Percentiles rank a stretch among this genome's conserved stretches.
phyloP scores from a whole-genome alignment of 805 yeast species.

The Candida ovalis region DNA sequence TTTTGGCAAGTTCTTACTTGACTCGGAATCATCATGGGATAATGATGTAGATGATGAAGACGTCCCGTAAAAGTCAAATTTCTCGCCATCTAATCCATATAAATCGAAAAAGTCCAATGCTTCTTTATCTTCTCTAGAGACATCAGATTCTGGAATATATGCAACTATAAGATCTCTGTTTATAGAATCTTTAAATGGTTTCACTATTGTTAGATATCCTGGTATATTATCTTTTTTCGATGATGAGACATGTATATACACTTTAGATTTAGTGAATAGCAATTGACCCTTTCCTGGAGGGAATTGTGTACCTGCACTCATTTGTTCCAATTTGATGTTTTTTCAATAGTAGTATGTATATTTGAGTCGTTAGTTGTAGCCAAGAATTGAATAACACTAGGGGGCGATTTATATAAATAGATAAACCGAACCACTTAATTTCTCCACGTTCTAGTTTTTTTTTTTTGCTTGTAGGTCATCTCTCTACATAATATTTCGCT shows the following conservation, averaged over 20 bases:
- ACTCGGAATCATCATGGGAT: not conserved
- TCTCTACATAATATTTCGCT: not conserved
- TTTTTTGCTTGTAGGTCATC: not conserved
- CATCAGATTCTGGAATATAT: conserved; percentile 60
- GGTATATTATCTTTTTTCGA: conserved; percentile 71
- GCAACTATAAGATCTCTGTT: conserved; percentile 59
- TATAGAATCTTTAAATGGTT: conserved; percentile 43
- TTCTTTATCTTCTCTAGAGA: conserved; percentile 24
- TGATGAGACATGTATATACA: conserved; percentile 78
- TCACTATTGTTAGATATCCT: conserved; percentile 69
- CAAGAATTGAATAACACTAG: not conserved
- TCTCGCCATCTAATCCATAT: conserved; percentile 36
- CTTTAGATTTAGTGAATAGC: conserved; percentile 60
- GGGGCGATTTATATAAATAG: not conserved
- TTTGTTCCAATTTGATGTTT: not conserved
- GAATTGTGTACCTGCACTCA: conserved; percentile 3
- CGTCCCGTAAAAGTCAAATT: conserved; percentile 17
- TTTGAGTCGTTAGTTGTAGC: too few relatives aligned
- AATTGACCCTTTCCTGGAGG: conserved; percentile 43
- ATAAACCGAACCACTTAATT: not conserved
- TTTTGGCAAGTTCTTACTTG: conserved; percentile 21
- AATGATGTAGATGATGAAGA: not conserved
- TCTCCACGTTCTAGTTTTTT: not conserved
- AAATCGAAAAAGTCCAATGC: conserved; percentile 35
- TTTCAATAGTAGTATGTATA: too few relatives aligned